Evolutionary conservation across 2,329 filamentous ascomycete genomes (phyloP).

Genomic region (Verticillium nubilum): DNA sequence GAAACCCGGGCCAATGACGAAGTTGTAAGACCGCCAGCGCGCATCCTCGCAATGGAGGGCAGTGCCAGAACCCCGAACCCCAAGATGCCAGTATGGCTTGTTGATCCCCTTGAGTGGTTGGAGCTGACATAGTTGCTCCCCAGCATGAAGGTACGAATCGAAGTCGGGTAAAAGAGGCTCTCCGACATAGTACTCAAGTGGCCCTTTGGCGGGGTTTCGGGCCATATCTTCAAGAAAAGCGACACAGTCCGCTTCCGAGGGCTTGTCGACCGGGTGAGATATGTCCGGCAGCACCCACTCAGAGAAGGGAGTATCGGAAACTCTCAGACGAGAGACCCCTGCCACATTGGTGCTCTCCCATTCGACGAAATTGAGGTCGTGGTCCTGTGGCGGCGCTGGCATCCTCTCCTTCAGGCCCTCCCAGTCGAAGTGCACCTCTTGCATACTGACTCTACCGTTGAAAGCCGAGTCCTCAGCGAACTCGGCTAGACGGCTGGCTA

Average conservation of each 20-base stretch:
- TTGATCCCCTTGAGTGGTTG: background rate
- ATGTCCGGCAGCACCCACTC: background rate
- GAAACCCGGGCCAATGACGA: background rate
- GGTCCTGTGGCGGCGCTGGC: background rate
- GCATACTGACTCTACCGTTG: background rate
- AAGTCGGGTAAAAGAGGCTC: background rate
- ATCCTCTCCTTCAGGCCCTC: background rate
- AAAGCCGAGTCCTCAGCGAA: background rate
- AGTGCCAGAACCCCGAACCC: background rate
- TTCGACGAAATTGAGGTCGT: background rate
- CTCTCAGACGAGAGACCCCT: background rate
- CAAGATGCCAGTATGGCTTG: background rate
- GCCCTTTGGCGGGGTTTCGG: background rate
- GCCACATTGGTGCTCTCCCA: background rate
- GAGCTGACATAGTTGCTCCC: background rate
- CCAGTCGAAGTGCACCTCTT: background rate
- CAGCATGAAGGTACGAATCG: background rate
- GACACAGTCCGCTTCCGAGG: background rate
- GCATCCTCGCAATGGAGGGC: conserved; percentile 1
- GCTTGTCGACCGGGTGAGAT: background rate
- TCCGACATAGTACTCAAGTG: background rate
- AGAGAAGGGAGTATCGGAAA: background rate
- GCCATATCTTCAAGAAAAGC: background rate
- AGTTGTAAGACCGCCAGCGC: background rate
- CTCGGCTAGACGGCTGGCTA: background rate